Conservation (phyloP, 140 eudicot genomes). For the Flaveria floridana region DNA sequence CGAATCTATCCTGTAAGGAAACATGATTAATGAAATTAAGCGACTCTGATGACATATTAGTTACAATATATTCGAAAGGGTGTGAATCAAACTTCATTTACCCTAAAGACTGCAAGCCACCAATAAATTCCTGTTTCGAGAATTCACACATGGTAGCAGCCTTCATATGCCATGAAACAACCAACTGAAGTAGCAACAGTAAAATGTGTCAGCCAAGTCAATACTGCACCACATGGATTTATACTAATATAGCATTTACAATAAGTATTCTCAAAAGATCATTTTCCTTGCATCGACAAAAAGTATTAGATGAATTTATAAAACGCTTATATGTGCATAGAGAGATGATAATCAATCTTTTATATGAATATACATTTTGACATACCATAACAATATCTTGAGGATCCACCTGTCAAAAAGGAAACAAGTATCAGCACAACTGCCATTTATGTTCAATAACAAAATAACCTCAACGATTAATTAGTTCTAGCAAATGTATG, state of each 20-base stretch:
- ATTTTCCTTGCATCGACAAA: background rate
- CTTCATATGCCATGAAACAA: conserved; percentile 97
- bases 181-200: conserved; percentile 54
- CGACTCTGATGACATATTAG: background rate
- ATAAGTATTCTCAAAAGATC: no score
- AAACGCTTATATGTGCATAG: background rate
- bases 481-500: background rate
- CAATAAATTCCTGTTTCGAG: conserved; percentile 89
- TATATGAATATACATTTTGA: background rate
- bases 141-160: conserved; percentile 99
- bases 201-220: no score
- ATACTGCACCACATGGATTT: no score
- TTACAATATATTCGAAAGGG: background rate
- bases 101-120: conserved; percentile 95
- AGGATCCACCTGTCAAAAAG: conserved; percentile 67
- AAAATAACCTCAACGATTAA: no score
- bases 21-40: conserved; percentile 6
- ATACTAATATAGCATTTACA: no score
- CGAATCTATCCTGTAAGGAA: conserved; percentile 66
- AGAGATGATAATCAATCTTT: background rate
- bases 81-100: conserved; percentile 5
- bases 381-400: conserved; percentile 81
- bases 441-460: no score
- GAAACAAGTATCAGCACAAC: background rate
- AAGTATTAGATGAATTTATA: background rate